Evolutionary conservation across 1,284 basidiomycete species (phyloP), one percentile per base, ranked within the genome.

Genomic region (Laetiporus sulphureus): DNA sequence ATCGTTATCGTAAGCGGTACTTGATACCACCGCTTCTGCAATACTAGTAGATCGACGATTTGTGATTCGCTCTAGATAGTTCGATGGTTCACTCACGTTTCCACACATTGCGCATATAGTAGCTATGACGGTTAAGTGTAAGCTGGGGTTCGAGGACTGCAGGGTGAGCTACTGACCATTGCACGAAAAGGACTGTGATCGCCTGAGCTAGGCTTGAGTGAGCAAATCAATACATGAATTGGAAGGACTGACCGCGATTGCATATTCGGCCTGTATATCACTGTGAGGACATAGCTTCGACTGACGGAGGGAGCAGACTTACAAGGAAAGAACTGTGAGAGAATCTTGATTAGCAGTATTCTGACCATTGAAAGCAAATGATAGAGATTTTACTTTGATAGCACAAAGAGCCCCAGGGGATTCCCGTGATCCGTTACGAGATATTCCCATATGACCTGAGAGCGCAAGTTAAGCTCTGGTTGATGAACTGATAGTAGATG

Each of bases 81-180:
- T 4, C 18, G 33, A 27, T 8, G 13, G 25, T n/a, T 3, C 8
- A 20, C 39, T 25, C 15, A 41, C 39, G 24, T 18, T 29, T 21
- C 39, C 39, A 41, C 10, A 34, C 24, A 16, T 41, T 41, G 32
- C 27, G 39, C 31, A 41, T 41, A 13, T 33, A 41, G 15, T 29
- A 41, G 32, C 39, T 41, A 11, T 8, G 16, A 16, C 4, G 15
- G 2, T 4, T 2, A 27, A 27, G 15, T 6, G 19, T 33, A 12
- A 3, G 8, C n/a, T n/a, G n/a, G n/a, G n/a, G n/a, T n/a, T n/a
- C n/a, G n/a, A n/a, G n/a, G n/a, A n/a, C n/a, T n/a, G n/a, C n/a
- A n/a, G n/a, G n/a, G n/a, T n/a, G n/a, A n/a, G n/a, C n/a, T 37
- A 4, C 19, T 4, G 5, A 41, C 39, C 39, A 41, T 35, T 41